Evolutionary conservation across 1,284 basidiomycete species (phyloP), one percentile per base, ranked within the genome.

Genomic region (Sphagnurus paluster): DNA sequence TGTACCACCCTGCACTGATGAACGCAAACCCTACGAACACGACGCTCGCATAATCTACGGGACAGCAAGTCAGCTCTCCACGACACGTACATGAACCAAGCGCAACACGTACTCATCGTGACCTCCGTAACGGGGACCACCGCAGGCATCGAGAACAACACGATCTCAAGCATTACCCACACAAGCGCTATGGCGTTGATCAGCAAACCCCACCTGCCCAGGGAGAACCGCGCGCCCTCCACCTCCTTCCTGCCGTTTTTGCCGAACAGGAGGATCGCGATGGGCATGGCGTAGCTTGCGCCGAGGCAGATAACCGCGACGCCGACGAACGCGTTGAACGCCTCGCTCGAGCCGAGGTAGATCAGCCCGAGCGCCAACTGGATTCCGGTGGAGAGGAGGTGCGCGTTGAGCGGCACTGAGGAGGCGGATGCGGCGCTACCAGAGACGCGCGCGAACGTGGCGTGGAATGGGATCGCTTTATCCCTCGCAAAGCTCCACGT

Each of bases 401-500:
- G 37, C 7, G 37, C 37, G 37, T 39, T 39, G 13, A 39, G 24
- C 2, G 37, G 37, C 4, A 39, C 25, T 32, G 29, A 26, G n/a
- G n/a, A n/a, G n/a, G n/a, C n/a, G n/a, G n/a, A n/a, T n/a, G n/a
- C n/a, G n/a, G n/a, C n/a, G n/a, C n/a, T n/a, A n/a, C n/a, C n/a
- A n/a, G 77, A 74, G 53, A 84, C 70, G 24, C 64, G 66, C 1
- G 77, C 62, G 59, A 87, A 81, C 39, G 72, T 58, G 2, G 45
- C 39, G 20, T 77, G 75, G 55, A 84, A 77, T 1, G 83, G 84
- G 16, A 88, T 72, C 6, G 82, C 85, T 43, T 72, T 68, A 64
- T 90, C 87, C 1, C 84, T 72, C 0, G 86, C 84, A 53, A 90
- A 87, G 28, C 80, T 79, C 69, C 82, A 84, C 1, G 79, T 80